phyloP scores from a whole-genome alignment of 73 alveolate genomes.

The Symbiodinium pilosum region DNA sequence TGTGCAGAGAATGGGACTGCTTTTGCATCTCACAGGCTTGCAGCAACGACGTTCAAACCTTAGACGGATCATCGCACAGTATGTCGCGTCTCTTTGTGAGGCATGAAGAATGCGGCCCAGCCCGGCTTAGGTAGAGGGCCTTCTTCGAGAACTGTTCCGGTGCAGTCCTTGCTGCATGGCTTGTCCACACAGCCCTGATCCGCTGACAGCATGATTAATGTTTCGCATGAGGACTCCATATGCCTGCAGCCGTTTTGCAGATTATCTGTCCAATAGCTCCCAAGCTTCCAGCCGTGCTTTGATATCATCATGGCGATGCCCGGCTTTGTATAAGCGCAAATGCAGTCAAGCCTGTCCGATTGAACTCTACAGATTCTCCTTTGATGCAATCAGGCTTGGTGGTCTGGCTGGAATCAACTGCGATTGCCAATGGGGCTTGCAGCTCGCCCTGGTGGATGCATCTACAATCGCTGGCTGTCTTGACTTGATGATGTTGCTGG shows the following conservation, averaged over 20 bases:
- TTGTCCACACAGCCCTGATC: not conserved
- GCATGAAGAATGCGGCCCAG: not conserved
- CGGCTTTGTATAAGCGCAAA: not conserved
- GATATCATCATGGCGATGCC: not conserved
- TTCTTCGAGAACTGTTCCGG: slow-evolving; percentile 85
- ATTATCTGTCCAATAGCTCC: not conserved
- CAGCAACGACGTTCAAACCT: not conserved
- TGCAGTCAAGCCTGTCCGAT: too few species aligned
- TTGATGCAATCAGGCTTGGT: slow-evolving; percentile 9
- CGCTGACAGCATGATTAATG: too few species aligned
- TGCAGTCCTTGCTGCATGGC: not conserved
- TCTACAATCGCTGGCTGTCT: too few species aligned
- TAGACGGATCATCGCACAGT: not conserved
- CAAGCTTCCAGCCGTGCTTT: not conserved
- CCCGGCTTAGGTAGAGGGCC: not conserved
- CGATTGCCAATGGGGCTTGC: slow-evolving; percentile 36
- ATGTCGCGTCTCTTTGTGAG: not conserved
- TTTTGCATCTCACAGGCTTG: not conserved
- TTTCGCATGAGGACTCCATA: too few species aligned
- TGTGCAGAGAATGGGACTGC: not conserved
- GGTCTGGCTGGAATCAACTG: slow-evolving; percentile 21
- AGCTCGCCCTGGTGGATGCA: not conserved
- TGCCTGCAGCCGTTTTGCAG: not conserved
- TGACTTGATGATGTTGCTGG: too few species aligned
- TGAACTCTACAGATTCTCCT: too few species aligned